Evolutionary conservation across 2,329 filamentous ascomycete species (phyloP).

Genomic region (Xylaria multiplex): DNA sequence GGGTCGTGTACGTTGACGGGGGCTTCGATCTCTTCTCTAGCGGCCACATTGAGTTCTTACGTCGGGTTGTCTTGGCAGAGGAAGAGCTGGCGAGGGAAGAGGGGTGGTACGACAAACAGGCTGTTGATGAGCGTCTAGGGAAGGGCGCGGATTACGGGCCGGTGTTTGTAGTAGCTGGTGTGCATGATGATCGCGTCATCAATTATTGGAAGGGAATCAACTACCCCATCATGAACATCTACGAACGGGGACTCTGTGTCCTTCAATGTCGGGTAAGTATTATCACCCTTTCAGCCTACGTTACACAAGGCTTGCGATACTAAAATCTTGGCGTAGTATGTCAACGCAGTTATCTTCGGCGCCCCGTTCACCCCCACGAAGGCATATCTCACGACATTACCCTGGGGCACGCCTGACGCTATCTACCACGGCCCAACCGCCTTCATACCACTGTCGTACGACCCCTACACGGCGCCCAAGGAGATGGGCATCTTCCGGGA

Average conservation of each 20-base stretch:
- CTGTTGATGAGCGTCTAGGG: slow-evolving; percentile 69
- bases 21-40: slow-evolving; percentile 97
- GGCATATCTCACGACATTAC: slow-evolving; percentile 78
- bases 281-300: not conserved
- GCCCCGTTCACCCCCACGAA: slow-evolving; percentile 88
- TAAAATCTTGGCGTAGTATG: slow-evolving; percentile 67
- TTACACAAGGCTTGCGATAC: not conserved
- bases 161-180: slow-evolving; percentile 88
- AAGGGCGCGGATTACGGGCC: slow-evolving; percentile 81
- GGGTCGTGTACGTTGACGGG: slow-evolving; percentile 93
- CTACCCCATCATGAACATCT: slow-evolving; percentile 99
- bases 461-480: slow-evolving; percentile 84
- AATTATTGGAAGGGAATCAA: slow-evolving; percentile 98
- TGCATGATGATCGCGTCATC: slow-evolving; percentile 95
- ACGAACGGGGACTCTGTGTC: slow-evolving; percentile 93
- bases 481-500: slow-evolving; percentile 85
- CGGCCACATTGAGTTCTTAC: slow-evolving; percentile 94
- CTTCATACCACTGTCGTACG: slow-evolving; percentile 83
- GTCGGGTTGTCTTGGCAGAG: slow-evolving; percentile 78
- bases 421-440: slow-evolving; percentile 97
- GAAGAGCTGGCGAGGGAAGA: slow-evolving; percentile 71
- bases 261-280: slow-evolving; percentile 84
- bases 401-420: slow-evolving; percentile 76
- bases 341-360: slow-evolving; percentile 87
- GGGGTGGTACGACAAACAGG: slow-evolving; percentile 79